Percentiles rank a stretch among this genome's conserved stretches.
These are phyloP conservation scores for Drechslerella dactyloides DNA, from an alignment of 2,329 filamentous ascomycete species.

Conservation along the genomic window DNA sequence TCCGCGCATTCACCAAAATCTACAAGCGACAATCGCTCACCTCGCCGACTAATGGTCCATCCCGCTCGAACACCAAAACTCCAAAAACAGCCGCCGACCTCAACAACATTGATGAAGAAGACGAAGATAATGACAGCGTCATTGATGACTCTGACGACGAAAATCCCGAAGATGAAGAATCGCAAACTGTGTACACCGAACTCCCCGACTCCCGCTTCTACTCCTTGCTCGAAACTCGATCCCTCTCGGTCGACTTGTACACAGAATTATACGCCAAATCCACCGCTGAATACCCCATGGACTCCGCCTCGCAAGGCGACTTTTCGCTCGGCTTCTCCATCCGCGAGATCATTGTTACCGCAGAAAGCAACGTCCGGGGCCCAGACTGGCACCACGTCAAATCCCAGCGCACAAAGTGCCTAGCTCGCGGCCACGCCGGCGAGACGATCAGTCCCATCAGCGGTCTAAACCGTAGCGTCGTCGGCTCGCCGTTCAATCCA, in stretches of 20 bases:
- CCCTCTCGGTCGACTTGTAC: conserved; percentile 44
- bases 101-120: conserved; percentile 25
- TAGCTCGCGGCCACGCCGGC: conserved; percentile 36
- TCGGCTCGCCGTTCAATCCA: conserved; percentile 39
- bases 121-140: conserved; percentile 35
- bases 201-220: conserved; percentile 49
- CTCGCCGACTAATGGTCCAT: conserved; percentile 27
- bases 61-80: conserved; percentile 45
- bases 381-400: conserved; percentile 49
- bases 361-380: conserved; percentile 44
- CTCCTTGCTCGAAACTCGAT: conserved; percentile 46
- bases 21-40: conserved; percentile 44
- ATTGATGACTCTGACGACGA: conserved; percentile 43
- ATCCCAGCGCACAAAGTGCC: conserved; percentile 43
- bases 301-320: conserved; percentile 38
- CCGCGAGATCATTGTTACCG: conserved; percentile 47
- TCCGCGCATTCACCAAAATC: conserved; percentile 48
- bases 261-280: conserved; percentile 50
- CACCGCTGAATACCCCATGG: conserved; percentile 29
- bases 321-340: conserved; percentile 51
- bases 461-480: conserved; percentile 38
- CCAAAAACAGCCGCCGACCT: conserved; percentile 43
- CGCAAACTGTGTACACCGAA: conserved; percentile 41
- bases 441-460: conserved; percentile 37
- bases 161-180: conserved; percentile 33